Conservation (phyloP, 2,329 filamentous ascomycete genomes). For the Claviceps sp. region DNA sequence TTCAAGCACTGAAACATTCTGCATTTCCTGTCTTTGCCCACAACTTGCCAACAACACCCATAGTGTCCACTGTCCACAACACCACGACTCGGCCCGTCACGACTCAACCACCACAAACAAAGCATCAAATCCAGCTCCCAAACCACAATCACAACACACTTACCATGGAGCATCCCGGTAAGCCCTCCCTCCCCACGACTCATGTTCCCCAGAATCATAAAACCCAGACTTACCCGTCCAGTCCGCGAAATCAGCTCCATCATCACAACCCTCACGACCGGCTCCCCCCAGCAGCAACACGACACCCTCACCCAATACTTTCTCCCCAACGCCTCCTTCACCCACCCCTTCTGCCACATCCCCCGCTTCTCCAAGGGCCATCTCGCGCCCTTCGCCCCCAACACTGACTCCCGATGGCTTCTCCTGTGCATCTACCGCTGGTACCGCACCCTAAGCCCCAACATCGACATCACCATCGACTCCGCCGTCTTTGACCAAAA, state of each 20-base stretch:
- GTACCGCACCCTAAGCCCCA: conserved; percentile 74
- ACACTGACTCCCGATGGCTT: conserved; percentile 49
- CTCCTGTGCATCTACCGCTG: conserved; percentile 62
- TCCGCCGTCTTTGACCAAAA: conserved; percentile 52
- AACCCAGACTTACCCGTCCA: conserved; percentile 8
- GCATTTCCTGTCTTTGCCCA: not conserved
- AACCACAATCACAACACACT: not conserved
- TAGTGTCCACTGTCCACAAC: not conserved
- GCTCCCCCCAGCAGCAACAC: conserved; percentile 50
- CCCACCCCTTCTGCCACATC: conserved; percentile 66
- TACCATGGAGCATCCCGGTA: not conserved
- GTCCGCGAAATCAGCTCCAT: conserved; percentile 47
- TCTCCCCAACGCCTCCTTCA: conserved; percentile 56
- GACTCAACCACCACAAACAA: not conserved
- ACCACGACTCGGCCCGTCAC: too few relatives aligned
- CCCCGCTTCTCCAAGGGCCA: conserved; percentile 32
- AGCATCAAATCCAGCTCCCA: too few relatives aligned
- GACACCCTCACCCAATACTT: conserved; percentile 60
- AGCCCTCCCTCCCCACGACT: too few relatives aligned
- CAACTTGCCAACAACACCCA: not conserved
- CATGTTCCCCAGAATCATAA: too few relatives aligned
- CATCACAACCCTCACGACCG: conserved; percentile 55
- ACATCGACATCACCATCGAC: conserved; percentile 54
- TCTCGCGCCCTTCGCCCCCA: conserved; percentile 25
- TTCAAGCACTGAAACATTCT: not conserved